These are phyloP conservation scores for Crithidia bombi DNA, from an alignment of 208 protist species.

Conservation along the genomic window DNA sequence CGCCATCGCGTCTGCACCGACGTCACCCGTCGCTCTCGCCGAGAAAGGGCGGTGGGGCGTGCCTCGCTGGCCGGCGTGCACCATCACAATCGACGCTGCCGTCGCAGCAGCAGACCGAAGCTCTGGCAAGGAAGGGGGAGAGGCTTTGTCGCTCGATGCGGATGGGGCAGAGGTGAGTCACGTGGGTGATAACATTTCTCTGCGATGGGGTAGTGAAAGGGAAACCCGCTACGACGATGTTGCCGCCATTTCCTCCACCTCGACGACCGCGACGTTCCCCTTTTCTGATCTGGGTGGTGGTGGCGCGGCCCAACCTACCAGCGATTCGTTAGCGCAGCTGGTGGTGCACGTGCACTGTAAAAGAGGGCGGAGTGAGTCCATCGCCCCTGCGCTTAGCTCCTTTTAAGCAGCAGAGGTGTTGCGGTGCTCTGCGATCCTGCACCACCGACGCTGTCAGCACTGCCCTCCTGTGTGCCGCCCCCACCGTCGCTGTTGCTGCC, in stretches of 20 bases:
- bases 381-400: neutral
- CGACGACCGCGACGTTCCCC: neutral
- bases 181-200: too few relatives aligned
- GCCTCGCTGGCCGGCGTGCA: constrained; percentile 16
- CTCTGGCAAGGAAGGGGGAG: neutral
- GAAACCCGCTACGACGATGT: too few relatives aligned
- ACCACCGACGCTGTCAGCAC: neutral
- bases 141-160: neutral
- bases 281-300: neutral
- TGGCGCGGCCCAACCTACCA: neutral
- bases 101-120: neutral
- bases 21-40: neutral
- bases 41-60: constrained; percentile 13
- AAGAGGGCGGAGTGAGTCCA: neutral
- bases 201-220: too few relatives aligned
- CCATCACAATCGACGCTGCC: neutral
- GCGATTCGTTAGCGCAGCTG: neutral
- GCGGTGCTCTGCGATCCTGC: neutral
- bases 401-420: neutral
- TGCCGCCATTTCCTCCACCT: too few relatives aligned
- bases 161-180: neutral
- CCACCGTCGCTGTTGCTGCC: constrained; percentile 20
- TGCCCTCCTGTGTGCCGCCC: constrained; percentile 6
- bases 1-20: neutral
- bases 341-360: neutral